These are phyloP conservation scores for Cyclotella atomus DNA, from an alignment of 108 stramenopile species.

Conservation along the genomic window DNA sequence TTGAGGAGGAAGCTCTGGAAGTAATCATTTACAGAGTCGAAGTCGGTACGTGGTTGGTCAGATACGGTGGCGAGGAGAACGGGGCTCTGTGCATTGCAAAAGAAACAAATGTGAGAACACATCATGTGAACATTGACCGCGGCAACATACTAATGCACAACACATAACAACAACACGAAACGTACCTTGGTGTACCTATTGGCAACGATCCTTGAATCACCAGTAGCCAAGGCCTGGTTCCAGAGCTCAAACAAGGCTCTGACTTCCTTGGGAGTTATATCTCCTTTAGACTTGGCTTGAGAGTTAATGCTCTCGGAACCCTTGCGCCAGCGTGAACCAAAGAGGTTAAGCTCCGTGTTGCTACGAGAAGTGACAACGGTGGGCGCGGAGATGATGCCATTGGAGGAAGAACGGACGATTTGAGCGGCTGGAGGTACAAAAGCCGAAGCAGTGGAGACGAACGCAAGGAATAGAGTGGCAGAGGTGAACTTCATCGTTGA, in stretches of 20 bases:
- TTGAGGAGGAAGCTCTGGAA: constrained; percentile 52
- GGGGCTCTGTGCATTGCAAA: constrained; percentile 5
- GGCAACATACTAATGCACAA: too few relatives aligned
- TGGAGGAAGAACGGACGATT: not conserved
- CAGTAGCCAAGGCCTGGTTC: constrained; percentile 70
- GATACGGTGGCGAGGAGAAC: constrained; percentile 55
- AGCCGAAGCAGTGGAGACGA: not conserved
- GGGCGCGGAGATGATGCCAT: not conserved
- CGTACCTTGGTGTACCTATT: constrained; percentile 50
- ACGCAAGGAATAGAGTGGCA: constrained; percentile 12
- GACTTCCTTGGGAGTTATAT: constrained; percentile 57
- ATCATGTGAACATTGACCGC: not conserved
- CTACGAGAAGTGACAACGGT: not conserved
- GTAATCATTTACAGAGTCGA: constrained; percentile 51
- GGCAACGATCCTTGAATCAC: constrained; percentile 57
- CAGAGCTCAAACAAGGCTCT: constrained; percentile 70
- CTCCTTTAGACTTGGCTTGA: constrained; percentile 2
- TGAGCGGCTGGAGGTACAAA: constrained; percentile 7
- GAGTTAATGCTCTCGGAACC: constrained; percentile 7
- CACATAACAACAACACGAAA: not conserved
- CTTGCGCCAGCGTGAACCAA: not conserved
- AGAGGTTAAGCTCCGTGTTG: constrained; percentile 16
- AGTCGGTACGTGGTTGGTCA: constrained; percentile 53
- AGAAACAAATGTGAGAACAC: not conserved
- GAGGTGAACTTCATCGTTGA: constrained; percentile 19